phyloP scores from a whole-genome alignment of 2,329 filamentous ascomycete species.

The Fusarium sp. region DNA sequence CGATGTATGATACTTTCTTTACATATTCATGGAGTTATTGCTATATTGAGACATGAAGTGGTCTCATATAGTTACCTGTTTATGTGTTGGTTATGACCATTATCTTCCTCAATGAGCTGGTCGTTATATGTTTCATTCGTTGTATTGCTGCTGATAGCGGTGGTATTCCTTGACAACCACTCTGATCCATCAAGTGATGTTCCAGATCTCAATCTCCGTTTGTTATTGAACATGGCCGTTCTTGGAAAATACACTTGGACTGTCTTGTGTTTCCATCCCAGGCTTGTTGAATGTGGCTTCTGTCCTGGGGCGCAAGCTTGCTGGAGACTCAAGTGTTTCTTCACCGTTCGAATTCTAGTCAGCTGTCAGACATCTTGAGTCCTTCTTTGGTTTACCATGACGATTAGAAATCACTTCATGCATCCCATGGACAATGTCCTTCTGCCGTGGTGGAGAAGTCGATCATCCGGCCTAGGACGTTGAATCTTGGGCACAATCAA shows the following conservation, averaged over 20 bases:
- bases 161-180: not conserved
- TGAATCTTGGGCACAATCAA: not conserved
- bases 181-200: not conserved
- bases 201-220: not conserved
- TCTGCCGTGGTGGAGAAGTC: not conserved
- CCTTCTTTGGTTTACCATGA: not conserved
- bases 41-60: not conserved
- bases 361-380: not conserved
- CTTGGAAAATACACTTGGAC: not conserved
- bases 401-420: not conserved
- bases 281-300: not conserved
- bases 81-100: not conserved
- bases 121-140: not conserved
- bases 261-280: not conserved
- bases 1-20: not conserved
- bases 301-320: not conserved
- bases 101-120: not conserved
- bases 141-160: not conserved
- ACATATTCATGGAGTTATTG: not conserved
- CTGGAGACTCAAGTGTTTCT: not conserved
- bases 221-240: not conserved
- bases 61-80: not conserved
- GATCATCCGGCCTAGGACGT: not conserved
- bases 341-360: not conserved
- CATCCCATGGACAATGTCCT: not conserved